phyloP scores from a whole-genome alignment of 1,139 yeast species.

The Groenewaldozyma auringiensis region DNA sequence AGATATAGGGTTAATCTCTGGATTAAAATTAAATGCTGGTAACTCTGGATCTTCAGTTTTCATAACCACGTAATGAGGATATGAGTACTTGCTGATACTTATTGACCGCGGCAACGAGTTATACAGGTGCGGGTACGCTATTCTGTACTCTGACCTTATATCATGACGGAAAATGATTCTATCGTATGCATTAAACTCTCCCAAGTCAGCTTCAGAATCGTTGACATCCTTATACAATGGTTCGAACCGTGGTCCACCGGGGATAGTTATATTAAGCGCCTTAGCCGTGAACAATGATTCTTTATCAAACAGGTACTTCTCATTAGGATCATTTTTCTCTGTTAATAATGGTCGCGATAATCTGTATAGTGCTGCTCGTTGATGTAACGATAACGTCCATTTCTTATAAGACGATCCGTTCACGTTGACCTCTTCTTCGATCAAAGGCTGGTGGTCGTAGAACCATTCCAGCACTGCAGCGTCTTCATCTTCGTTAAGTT shows the following conservation, averaged over 20 bases:
- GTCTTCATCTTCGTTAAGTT: constrained; percentile 55
- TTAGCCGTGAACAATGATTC: constrained; percentile 83
- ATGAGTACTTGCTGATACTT: constrained; percentile 51
- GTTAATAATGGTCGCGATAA: constrained; percentile 64
- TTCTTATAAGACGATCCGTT: constrained; percentile 71
- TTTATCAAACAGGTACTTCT: constrained; percentile 63
- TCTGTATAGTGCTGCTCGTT: constrained; percentile 59
- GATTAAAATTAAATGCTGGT: constrained; percentile 51
- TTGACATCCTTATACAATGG: constrained; percentile 61
- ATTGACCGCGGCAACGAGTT: constrained; percentile 71
- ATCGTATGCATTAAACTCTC: constrained; percentile 85
- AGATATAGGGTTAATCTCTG: constrained; percentile 50
- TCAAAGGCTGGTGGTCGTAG: constrained; percentile 68
- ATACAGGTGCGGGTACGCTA: constrained; percentile 80
- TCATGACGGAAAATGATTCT: constrained; percentile 74
- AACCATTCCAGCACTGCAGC: constrained; percentile 63
- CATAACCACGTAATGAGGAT: constrained; percentile 47
- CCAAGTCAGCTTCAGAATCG: constrained; percentile 70
- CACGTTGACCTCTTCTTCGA: constrained; percentile 47
- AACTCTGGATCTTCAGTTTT: constrained; percentile 44
- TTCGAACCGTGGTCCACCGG: constrained; percentile 96
- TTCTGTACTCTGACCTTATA: constrained; percentile 71
- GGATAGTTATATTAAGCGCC: constrained; percentile 75
- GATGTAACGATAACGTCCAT: constrained; percentile 59
- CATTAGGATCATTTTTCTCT: constrained; percentile 49